Evolutionary conservation across 2,329 filamentous ascomycete genomes (phyloP), one percentile per base, ranked within the genome.

Genomic region (Botrytis fabae): DNA sequence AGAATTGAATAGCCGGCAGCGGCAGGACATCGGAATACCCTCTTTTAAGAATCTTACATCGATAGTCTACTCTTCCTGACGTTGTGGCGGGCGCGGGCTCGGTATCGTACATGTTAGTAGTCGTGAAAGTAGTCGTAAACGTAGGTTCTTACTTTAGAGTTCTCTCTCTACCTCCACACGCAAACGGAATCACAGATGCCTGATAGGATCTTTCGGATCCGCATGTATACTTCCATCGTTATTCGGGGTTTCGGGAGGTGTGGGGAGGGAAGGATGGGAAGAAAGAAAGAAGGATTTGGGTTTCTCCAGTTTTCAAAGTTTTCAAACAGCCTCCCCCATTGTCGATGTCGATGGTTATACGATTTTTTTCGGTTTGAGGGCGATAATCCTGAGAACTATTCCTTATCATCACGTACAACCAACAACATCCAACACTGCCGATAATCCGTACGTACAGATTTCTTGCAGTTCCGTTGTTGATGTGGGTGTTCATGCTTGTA

Each of bases 401-500:
- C 64, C 46, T 66, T 57, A 57, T 68, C 25, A 51, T 68, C 25
- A 51, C 69, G 42, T 70, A 63, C 69, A 63, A 32, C 60, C 32
- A 38, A 63, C 69, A 28, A 25, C 14, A 54, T 54, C 35, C 46
- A 66, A 28, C 32, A 65, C 7, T 65, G 38, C 44, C 68, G 40
- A 61, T 38, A 46, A 46, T 44, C 68, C 54, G n/a, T 22, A 64
- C 63, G 35, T 71, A 68, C 64, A 54, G 2, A 66, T 66, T 66
- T 57, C 61, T 71, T 71, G 70, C 70, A 71, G 70, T 38, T 22
- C 70, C 70, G 48, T 25, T 28, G n/a, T 35, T 46, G 60, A 68
- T 68, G 61, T 71, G 51, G 59, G 61, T 71, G 60, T 66, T 71
- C 46, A 54, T 70, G 38, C 68, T 46, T 48, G 64, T 68, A 68